Conservation (phyloP, 768 basidiomycete species). For the Russula sp. region DNA sequence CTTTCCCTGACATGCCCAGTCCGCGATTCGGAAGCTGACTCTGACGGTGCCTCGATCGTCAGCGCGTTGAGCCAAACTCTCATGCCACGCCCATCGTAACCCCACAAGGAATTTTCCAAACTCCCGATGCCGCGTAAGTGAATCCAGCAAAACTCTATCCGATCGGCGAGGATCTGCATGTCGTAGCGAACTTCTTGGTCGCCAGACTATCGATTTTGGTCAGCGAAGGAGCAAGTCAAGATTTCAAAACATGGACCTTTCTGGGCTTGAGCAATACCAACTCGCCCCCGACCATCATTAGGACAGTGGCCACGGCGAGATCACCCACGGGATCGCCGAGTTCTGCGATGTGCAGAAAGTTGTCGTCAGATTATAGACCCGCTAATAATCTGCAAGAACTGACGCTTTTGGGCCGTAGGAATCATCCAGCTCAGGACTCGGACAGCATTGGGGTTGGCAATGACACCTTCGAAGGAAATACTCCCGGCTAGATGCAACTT, state of each 20-base stretch:
- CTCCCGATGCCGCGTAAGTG: conserved; percentile 90
- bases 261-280: conserved; percentile 84
- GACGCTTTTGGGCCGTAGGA: conserved; percentile 87
- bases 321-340: conserved; percentile 93
- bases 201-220: conserved; percentile 50
- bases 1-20: conserved; percentile 77
- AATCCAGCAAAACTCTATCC: conserved; percentile 99
- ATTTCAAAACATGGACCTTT: conserved; percentile 45
- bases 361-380: neutral
- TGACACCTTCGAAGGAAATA: conserved; percentile 89
- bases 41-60: conserved; percentile 60
- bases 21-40: conserved; percentile 32
- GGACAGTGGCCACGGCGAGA: conserved; percentile 86
- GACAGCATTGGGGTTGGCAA: conserved; percentile 76
- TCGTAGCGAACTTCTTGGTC: conserved; percentile 92
- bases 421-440: conserved; percentile 97
- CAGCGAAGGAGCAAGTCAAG: neutral
- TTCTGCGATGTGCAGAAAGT: conserved; percentile 42
- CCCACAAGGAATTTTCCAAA: conserved; percentile 97
- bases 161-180: conserved; percentile 92
- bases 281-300: conserved; percentile 93
- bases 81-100: conserved; percentile 85
- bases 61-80: conserved; percentile 95
- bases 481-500: conserved; percentile 88
- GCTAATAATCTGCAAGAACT: conserved; percentile 29